phyloP scores from a whole-genome alignment of 1,139 yeast genomes.

The Candida labiduridarum region DNA sequence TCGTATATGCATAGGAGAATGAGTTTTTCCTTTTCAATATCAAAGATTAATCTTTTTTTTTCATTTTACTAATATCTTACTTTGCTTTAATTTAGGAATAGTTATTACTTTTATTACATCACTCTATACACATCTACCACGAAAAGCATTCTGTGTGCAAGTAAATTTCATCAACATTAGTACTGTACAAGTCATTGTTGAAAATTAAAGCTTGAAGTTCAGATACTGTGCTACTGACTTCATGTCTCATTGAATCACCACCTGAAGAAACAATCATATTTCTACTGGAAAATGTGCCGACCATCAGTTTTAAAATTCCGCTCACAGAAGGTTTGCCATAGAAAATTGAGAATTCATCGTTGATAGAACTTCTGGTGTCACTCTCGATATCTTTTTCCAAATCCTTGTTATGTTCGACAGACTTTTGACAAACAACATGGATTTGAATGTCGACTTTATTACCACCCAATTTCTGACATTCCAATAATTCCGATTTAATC shows the following conservation, averaged over 20 bases:
- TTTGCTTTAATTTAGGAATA: background rate
- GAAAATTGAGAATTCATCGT: constrained; percentile 20
- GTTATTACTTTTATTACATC: background rate
- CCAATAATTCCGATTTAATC: constrained; percentile 44
- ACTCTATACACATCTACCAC: constrained; percentile 36
- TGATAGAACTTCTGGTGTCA: constrained; percentile 5
- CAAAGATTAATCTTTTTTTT: background rate
- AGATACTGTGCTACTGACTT: constrained; percentile 50
- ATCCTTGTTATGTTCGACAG: constrained; percentile 2
- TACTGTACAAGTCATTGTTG: constrained; percentile 27
- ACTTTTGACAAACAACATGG: constrained; percentile 21
- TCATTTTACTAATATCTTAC: background rate
- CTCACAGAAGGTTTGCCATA: constrained; percentile 38
- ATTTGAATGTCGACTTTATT: constrained; percentile 29
- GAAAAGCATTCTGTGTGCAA: constrained; percentile 63
- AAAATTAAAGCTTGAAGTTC: constrained; percentile 34
- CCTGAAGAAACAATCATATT: constrained; percentile 58
- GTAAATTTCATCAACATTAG: constrained; percentile 50
- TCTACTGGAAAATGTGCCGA: constrained; percentile 30
- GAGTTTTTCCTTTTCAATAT: background rate
- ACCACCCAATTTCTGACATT: constrained; percentile 27
- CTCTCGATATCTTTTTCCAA: constrained; percentile 18
- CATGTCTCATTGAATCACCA: constrained; percentile 43
- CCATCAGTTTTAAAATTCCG: constrained; percentile 21
- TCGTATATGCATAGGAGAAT: background rate